Evolutionary conservation across 2,329 filamentous ascomycete genomes (phyloP), one percentile per base, ranked within the genome.

Genomic region (Incumbomyces delicatus): DNA sequence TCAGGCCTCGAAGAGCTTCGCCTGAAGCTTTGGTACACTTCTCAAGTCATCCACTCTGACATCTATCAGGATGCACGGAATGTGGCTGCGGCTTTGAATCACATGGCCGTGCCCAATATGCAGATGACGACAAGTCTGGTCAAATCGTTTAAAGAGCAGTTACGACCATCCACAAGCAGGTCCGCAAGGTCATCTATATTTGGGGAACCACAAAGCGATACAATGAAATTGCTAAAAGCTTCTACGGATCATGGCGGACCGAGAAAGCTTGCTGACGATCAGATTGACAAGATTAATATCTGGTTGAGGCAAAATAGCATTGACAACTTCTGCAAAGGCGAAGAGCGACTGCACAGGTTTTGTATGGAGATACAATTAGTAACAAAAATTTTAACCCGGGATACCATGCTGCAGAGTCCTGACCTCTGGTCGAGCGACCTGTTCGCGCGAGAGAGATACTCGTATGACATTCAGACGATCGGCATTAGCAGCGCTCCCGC

Each of bases 11-110:
- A 81, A 48, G 81, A 83, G 17, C 73, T 95, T 33, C 80, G 92
- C 35, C 86, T 95, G 63, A 96, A 96, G 72, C 95, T 96, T 86
- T 98, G 92, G 92, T 98, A 94, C 62, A 85, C 92, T 50, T 90
- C 86, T 1, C 88, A 95, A 63, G 89, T 96, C 22, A 83, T 87
- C 52, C 89, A 90, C 58, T 95, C 92, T 3, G 85, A 81, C 41
- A 80, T 81, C 8, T 96, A 95, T 58, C 86, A 92, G 50, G 84
- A 94, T 56, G 87, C 87, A 33, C 82, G 83, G 49, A 87, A 90
- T 53, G 83, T 96, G 39, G 86, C 88, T 5, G 77, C 85, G 50
- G 92, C 90, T 3, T 70, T 98, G 41, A 94, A 92, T 64, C 87
- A 85, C 6, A 96, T 98, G 92, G 82, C 51, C 70, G 79, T 65